Conservation (phyloP, 441 rosid species). For the Eutrema salsugineum region DNA sequence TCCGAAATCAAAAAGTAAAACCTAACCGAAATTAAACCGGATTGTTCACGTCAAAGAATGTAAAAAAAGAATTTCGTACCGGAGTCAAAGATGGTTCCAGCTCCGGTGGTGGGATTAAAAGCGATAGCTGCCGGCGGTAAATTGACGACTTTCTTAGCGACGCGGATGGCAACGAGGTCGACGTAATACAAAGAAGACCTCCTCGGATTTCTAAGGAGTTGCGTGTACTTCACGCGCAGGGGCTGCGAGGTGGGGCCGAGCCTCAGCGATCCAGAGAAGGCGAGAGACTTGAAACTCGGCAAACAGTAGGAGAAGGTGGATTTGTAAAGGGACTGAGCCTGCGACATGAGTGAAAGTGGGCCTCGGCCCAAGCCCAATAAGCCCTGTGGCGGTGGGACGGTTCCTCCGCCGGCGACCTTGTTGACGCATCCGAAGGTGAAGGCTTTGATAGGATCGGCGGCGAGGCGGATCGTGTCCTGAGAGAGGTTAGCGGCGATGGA, state of each 20-base stretch:
- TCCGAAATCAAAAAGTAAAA: neutral
- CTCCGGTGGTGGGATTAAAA: constrained; percentile 75
- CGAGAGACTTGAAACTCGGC: constrained; percentile 67
- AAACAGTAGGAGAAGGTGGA: constrained; percentile 89
- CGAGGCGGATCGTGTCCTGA: constrained; percentile 57
- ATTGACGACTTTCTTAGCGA: constrained; percentile 60
- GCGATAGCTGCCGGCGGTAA: constrained; percentile 61
- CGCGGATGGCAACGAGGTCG: constrained; percentile 57
- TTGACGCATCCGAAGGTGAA: constrained; percentile 84
- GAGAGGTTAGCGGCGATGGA: constrained; percentile 71
- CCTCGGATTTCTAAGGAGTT: constrained; percentile 68
- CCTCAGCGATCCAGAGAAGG: constrained; percentile 79
- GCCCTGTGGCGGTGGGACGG: constrained; percentile 71
- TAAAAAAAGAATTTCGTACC: constrained; percentile 36
- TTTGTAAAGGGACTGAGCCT: constrained; percentile 64
- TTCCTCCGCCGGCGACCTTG: constrained; percentile 51
- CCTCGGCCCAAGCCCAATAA: constrained; percentile 90
- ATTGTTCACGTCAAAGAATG: neutral
- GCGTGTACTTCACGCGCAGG: constrained; percentile 61
- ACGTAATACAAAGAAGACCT: constrained; percentile 85
- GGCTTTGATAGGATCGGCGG: constrained; percentile 50
- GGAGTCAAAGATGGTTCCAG: constrained; percentile 87
- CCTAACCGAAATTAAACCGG: neutral
- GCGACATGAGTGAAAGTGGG: constrained; percentile 73
- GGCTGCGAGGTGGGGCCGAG: constrained; percentile 88